These are phyloP conservation scores for Mortierella sp. DNA, from an alignment of 371 early-diverging fungal genomes.

Conservation along the genomic window DNA sequence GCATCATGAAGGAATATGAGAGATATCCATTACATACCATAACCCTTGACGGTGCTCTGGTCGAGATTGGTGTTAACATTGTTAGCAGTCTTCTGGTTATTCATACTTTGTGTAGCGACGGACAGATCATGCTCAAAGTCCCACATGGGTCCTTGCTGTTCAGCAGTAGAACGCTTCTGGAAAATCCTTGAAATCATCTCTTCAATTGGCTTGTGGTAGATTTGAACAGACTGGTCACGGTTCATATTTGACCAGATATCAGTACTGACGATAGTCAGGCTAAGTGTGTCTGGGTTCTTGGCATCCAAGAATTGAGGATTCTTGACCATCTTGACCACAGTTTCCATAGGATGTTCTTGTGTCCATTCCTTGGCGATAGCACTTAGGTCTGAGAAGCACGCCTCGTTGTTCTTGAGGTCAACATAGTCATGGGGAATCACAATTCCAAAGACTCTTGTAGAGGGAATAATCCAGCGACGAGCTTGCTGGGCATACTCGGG, in stretches of 20 bases:
- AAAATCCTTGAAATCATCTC: constrained; percentile 14
- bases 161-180: constrained; percentile 25
- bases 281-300: constrained; percentile 14
- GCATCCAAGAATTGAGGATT: constrained; percentile 11
- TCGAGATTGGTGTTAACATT: constrained; percentile 38
- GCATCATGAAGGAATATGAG: not conserved
- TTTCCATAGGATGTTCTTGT: constrained; percentile 19
- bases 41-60: constrained; percentile 26
- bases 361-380: constrained; percentile 10
- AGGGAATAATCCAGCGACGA: constrained; percentile 24
- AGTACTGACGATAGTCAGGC: constrained; percentile 19
- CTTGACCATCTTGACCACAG: constrained; percentile 46
- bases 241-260: constrained; percentile 43
- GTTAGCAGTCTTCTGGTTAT: not conserved
- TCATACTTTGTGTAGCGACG: constrained; percentile 9
- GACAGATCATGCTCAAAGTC: constrained; percentile 26
- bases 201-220: constrained; percentile 24
- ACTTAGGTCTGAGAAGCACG: constrained; percentile 17
- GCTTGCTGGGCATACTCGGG: constrained; percentile 23
- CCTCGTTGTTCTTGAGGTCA: constrained; percentile 29
- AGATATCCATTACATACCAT: constrained; percentile 20
- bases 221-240: constrained; percentile 30
- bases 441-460: constrained; percentile 18
- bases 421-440: constrained; percentile 43
- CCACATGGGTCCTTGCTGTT: constrained; percentile 40